phyloP scores from a whole-genome alignment of 1,284 basidiomycete species.

The Ustilago bromivora region DNA sequence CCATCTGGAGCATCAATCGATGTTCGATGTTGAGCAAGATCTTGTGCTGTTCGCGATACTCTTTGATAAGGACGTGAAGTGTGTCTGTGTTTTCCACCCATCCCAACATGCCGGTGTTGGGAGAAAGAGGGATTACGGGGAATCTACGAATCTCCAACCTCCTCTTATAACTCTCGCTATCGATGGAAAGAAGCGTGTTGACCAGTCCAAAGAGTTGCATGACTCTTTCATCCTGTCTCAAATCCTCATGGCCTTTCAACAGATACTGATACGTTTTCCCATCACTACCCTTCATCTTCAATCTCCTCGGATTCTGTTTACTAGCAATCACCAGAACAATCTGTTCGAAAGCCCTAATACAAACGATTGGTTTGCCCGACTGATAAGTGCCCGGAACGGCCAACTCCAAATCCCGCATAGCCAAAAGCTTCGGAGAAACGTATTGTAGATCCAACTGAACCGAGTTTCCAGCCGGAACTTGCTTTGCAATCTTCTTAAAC shows the following conservation, averaged over 20 bases:
- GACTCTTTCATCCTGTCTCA: constrained; percentile 98
- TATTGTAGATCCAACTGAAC: constrained; percentile 89
- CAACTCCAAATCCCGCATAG: constrained; percentile 88
- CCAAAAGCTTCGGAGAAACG: constrained; percentile 91
- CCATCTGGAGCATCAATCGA: constrained; percentile 98
- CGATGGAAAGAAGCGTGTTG: constrained; percentile 91
- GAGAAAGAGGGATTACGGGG: constrained; percentile 93
- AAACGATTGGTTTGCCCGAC: constrained; percentile 85
- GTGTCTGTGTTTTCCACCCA: constrained; percentile 98
- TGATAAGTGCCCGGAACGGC: constrained; percentile 98
- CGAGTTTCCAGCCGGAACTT: constrained; percentile 87
- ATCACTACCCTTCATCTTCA: constrained; percentile 90
- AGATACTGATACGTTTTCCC: constrained; percentile 92
- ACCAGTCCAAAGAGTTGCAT: constrained; percentile 99
- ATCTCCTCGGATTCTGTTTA: constrained; percentile 94
- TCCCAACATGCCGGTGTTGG: constrained; percentile 92
- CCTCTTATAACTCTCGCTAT: constrained; percentile 95
- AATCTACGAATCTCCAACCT: constrained; percentile 93
- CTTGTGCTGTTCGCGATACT: constrained; percentile 74
- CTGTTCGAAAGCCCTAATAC: constrained; percentile 77
- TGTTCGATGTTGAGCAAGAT: constrained; percentile 98
- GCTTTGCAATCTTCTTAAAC: constrained; percentile 96
- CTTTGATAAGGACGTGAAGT: constrained; percentile 95
- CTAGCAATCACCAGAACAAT: constrained; percentile 84
- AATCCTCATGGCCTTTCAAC: constrained; percentile 98